Percentiles rank a stretch among this genome's conserved stretches.
Evolutionary conservation across 2,329 filamentous ascomycete genomes (phyloP).

Genomic region (Epichloe festucae): DNA sequence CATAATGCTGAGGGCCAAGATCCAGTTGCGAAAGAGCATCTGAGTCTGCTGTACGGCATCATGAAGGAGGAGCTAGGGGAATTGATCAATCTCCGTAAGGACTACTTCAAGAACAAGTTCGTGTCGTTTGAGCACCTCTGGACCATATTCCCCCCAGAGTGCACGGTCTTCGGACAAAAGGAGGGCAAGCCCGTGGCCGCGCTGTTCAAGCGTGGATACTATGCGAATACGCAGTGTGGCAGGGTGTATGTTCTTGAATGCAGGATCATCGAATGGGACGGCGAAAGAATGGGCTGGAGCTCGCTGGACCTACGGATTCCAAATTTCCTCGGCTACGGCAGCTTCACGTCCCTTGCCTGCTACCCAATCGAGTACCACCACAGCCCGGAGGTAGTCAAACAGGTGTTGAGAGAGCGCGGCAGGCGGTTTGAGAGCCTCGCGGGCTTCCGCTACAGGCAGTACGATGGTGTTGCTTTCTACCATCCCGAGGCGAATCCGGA

Average conservation of each 20-base stretch:
- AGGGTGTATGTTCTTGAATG: slow-evolving; percentile 25
- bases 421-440: slow-evolving; percentile 30
- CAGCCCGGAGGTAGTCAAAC: slow-evolving; percentile 21
- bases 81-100: slow-evolving; percentile 33
- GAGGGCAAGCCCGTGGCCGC: slow-evolving; percentile 27
- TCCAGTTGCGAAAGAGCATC: slow-evolving; percentile 28
- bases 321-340: slow-evolving; percentile 29
- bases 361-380: slow-evolving; percentile 33
- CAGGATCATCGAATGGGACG: slow-evolving; percentile 35
- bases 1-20: slow-evolving; percentile 29
- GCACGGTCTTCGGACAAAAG: slow-evolving; percentile 25
- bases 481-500: slow-evolving; percentile 9
- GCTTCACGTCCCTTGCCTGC: slow-evolving; percentile 29
- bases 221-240: slow-evolving; percentile 24
- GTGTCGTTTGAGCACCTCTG: slow-evolving; percentile 39
- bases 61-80: slow-evolving; percentile 39
- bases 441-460: slow-evolving; percentile 35
- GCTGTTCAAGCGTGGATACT: slow-evolving; percentile 24
- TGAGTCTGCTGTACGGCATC: slow-evolving; percentile 32
- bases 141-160: slow-evolving; percentile 42
- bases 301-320: slow-evolving; percentile 22
- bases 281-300: slow-evolving; percentile 31
- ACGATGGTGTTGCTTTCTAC: slow-evolving; percentile 25
- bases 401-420: slow-evolving; percentile 26
- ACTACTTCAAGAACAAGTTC: slow-evolving; percentile 39